Base-by-base conservation (phyloP, 345 rosid species). In the Rhizophora mangle region DNA sequence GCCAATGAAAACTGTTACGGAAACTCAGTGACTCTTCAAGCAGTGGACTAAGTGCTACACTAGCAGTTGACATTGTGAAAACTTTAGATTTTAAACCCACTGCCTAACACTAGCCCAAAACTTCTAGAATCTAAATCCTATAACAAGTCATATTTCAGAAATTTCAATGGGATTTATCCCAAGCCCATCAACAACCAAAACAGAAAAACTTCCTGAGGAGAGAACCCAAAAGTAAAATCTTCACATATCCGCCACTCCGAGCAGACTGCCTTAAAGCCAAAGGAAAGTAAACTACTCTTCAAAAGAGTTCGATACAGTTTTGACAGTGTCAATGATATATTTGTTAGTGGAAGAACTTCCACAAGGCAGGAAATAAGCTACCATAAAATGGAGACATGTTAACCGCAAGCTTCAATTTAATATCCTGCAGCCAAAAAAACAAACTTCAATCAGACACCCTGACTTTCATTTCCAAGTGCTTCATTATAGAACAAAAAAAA, bases 31-130 rank as follows among this genome's bases (percentile, higher is more conserved):
- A 66, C 68, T 82, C 89, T 60, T 84, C 91, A 80, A 70, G 77
- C 74, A 76, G 74, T 8, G 86, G 88, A 74, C 88, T 82, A 52
- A 78, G 83, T 47, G 86, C 93, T 72, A 90, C 89, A 75, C 82
- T 67, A 68, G 82, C 89, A 60, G 65, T 70, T 7, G 92, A 82
- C 94, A 89, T 84, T 72, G 51, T 65, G 73, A 72, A 72, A 59
- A 70, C 63, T 34, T 68, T 55, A 56, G 62, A 82, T 63, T 72
- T 58, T 43, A 59, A 51, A 68, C 22, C 30, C 62, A 67, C n/a
- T 30, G 2, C 27, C 60, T 37, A 51, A 26, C 18, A 8, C 52
- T 52, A 55, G 29, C n/a, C 19, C 57, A 8, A 15, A 31, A 20
- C 54, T 56, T 34, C 63, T n/a, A 43, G 65, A 61, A 27, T 53